Conservation (phyloP, 768 basidiomycete species). For the Punctularia strigosozonata region DNA sequence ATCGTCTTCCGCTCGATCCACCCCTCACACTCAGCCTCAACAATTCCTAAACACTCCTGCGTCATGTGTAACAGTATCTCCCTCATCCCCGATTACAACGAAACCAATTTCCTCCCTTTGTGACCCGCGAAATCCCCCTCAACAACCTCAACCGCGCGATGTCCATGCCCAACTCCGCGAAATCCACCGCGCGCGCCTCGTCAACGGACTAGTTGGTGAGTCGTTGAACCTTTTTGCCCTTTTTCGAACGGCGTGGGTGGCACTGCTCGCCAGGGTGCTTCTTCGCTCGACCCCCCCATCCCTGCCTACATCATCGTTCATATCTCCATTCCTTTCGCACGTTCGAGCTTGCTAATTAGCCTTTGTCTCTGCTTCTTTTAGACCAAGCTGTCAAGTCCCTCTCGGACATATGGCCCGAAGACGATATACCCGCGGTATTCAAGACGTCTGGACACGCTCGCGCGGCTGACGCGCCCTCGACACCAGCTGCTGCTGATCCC, state of each 20-base stretch:
- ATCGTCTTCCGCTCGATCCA: too few species aligned
- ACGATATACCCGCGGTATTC: constrained; percentile 58
- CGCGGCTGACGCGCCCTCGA: constrained; percentile 12
- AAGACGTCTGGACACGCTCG: constrained; percentile 13
- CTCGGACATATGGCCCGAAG: constrained; percentile 70
- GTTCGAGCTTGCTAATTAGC: background rate
- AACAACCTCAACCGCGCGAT: constrained; percentile 20
- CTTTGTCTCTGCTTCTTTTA: constrained; percentile 16
- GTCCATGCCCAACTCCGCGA: constrained; percentile 28
- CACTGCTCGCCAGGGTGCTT: constrained; percentile 2
- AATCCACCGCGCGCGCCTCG: constrained; percentile 51
- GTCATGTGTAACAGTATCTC: constrained; percentile 39
- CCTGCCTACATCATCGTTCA: too few species aligned
- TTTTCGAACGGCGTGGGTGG: constrained; percentile 3
- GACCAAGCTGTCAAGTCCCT: constrained; percentile 74
- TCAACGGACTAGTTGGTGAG: constrained; percentile 61
- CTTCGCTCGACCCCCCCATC: too few species aligned
- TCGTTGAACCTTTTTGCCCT: constrained; percentile 4
- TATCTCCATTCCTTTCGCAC: background rate
- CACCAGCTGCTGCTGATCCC: constrained; percentile 6
- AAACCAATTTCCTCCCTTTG: constrained; percentile 6
- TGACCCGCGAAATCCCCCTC: constrained; percentile 17
- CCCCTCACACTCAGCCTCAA: constrained; percentile 25
- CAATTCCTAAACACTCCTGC: constrained; percentile 49
- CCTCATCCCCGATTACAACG: constrained; percentile 21